Percentiles rank a stretch among this genome's conserved stretches.
phyloP scores from a whole-genome alignment of 805 yeast species.

The Kodamaea leandrae region DNA sequence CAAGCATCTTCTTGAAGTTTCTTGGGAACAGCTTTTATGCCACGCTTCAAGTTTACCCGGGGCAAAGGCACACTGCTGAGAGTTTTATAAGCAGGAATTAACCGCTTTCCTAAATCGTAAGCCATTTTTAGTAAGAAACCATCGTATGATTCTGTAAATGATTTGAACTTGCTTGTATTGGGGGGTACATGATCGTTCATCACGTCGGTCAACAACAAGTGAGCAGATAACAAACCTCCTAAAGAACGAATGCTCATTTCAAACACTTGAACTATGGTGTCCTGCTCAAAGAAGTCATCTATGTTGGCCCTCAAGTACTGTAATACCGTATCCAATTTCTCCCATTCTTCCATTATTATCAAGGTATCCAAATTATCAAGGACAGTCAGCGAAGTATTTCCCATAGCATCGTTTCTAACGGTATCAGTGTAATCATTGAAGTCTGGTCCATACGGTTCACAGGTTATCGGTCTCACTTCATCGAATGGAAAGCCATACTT shows the following conservation, averaged over 20 bases:
- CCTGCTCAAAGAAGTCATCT: conserved; percentile 52
- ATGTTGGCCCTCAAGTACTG: conserved; percentile 32
- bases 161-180: conserved; percentile 34
- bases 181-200: conserved; percentile 9
- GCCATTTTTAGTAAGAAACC: conserved; percentile 75
- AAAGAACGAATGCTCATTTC: conserved; percentile 79
- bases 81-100: conserved; percentile 69
- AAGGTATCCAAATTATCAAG: conserved; percentile 79
- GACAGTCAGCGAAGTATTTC: conserved; percentile 75
- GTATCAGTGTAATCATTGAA: conserved; percentile 49
- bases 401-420: conserved; percentile 77
- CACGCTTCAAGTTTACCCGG: conserved; percentile 63
- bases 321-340: conserved; percentile 43
- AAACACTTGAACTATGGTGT: conserved; percentile 81
- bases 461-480: conserved; percentile 72
- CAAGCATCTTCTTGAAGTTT: conserved; percentile 64
- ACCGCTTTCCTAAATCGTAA: conserved; percentile 66
- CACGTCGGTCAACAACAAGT: conserved; percentile 45
- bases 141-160: conserved; percentile 47
- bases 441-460: conserved; percentile 69
- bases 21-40: conserved; percentile 45
- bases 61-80: conserved; percentile 72
- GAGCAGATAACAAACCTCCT: conserved; percentile 81
- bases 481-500: conserved; percentile 75
- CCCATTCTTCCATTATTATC: conserved; percentile 65